A percentile compares a stretch with the other conserved stretches of the same genome.
These are phyloP conservation scores for Simplicillium aogashimaense DNA, from an alignment of 2,329 filamentous ascomycete species.

Conservation along the genomic window DNA sequence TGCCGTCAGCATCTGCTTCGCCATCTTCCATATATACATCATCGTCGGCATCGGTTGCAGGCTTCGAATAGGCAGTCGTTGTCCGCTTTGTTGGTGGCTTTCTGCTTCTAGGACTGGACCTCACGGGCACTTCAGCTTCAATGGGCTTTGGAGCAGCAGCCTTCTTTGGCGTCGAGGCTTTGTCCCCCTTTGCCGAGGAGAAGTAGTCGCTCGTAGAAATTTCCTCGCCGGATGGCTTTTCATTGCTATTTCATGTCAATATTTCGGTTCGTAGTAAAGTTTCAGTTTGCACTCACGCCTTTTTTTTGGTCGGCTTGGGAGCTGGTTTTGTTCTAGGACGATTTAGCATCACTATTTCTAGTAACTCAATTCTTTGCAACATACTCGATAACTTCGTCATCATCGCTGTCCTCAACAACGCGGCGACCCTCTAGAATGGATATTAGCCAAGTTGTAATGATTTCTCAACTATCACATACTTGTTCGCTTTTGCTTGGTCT, in stretches of 20 bases:
- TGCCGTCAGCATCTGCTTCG: constrained; percentile 65
- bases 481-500: constrained; percentile 31
- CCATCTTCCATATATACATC: constrained; percentile 57
- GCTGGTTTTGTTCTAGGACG: constrained; percentile 44
- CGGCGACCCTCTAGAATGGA: constrained; percentile 39
- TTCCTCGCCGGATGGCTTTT: constrained; percentile 35
- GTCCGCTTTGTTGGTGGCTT: constrained; percentile 26
- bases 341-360: constrained; percentile 6
- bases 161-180: constrained; percentile 29
- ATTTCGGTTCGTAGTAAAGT: no score
- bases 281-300: constrained; percentile 33
- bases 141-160: constrained; percentile 23
- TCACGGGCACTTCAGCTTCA: constrained; percentile 33
- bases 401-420: constrained; percentile 72
- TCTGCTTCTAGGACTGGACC: constrained; percentile 43
- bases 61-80: constrained; percentile 28
- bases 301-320: constrained; percentile 43
- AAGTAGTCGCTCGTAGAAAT: constrained; percentile 51
- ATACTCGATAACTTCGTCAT: constrained; percentile 54
- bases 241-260: constrained; percentile 18
- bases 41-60: constrained; percentile 37
- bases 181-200: constrained; percentile 30
- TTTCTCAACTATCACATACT: constrained; percentile 24
- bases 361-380: constrained; percentile 12
- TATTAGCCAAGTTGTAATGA: not conserved